Percentiles rank a stretch among this genome's conserved stretches.
phyloP scores from a whole-genome alignment of 768 basidiomycete species.

The Rhizopogon vulgaris region DNA sequence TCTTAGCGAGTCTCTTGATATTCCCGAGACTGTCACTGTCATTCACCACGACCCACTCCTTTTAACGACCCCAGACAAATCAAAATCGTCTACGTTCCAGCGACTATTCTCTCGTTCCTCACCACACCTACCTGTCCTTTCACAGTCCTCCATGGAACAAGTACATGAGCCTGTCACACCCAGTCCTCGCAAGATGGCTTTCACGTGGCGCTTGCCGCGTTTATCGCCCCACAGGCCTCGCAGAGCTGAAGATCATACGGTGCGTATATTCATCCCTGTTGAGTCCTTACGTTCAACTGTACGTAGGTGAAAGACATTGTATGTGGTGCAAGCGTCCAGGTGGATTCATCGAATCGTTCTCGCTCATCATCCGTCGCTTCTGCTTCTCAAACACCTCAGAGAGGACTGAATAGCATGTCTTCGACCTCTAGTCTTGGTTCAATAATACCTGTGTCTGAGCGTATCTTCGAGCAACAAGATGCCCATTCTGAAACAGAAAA shows the following conservation, averaged over 20 bases:
- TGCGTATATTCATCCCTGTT: slow-evolving; percentile 4
- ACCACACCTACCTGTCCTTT: slow-evolving; percentile 5
- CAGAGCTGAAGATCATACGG: slow-evolving; percentile 7
- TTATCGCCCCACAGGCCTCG: slow-evolving; percentile 17
- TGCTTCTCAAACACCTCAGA: not conserved
- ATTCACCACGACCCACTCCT: slow-evolving; percentile 14
- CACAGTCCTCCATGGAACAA: slow-evolving; percentile 4
- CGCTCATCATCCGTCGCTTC: slow-evolving; percentile 1
- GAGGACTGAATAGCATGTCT: slow-evolving; percentile 12
- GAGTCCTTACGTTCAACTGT: not conserved
- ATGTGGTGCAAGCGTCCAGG: not conserved
- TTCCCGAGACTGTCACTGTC: slow-evolving; percentile 21
- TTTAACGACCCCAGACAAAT: slow-evolving; percentile 14
- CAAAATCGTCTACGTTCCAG: slow-evolving; percentile 19
- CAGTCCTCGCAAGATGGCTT: slow-evolving; percentile 19
- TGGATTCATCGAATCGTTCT: not conserved
- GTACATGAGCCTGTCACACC: slow-evolving; percentile 8
- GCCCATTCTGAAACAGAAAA: slow-evolving; percentile 4
- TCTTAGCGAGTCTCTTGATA: slow-evolving; percentile 27
- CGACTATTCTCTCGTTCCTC: slow-evolving; percentile 25
- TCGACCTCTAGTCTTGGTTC: slow-evolving; percentile 27
- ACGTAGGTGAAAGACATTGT: not conserved
- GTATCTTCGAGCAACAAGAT: slow-evolving; percentile 14
- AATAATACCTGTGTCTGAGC: slow-evolving; percentile 19
- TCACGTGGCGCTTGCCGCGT: slow-evolving; percentile 24